Conservation (phyloP, 164 flowering plant species). For the Kingdonia uniflora region DNA sequence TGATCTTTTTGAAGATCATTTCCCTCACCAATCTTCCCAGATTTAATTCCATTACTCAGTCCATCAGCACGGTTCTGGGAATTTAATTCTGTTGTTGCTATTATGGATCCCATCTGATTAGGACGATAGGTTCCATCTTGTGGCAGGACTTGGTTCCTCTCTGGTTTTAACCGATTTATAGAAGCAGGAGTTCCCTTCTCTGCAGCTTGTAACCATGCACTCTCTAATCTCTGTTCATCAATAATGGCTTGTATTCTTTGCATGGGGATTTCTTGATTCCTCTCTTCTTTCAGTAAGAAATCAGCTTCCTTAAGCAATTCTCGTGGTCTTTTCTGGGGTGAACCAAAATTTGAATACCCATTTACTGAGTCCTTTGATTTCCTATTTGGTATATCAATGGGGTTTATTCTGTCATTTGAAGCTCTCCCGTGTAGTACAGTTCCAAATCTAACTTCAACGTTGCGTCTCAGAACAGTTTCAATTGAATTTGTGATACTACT, state of each 20-base stretch:
- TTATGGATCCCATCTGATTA: constrained; percentile 24
- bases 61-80: constrained; percentile 57
- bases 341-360: too few species aligned
- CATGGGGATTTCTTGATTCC: constrained; percentile 39
- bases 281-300: constrained; percentile 14
- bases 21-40: constrained; percentile 25
- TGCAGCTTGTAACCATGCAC: constrained; percentile 83
- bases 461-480: constrained; percentile 61
- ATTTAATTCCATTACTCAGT: constrained; percentile 42
- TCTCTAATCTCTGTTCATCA: constrained; percentile 77
- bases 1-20: constrained; percentile 34
- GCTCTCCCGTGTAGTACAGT: constrained; percentile 32
- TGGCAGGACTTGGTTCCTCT: constrained; percentile 83
- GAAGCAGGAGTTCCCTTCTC: constrained; percentile 76
- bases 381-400: too few species aligned
- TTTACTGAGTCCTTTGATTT: too few species aligned
- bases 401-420: constrained; percentile 12
- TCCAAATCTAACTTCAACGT: constrained; percentile 67
- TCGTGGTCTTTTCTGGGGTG: too few species aligned
- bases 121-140: constrained; percentile 47
- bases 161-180: constrained; percentile 51
- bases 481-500: constrained; percentile 90
- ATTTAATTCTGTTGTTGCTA: constrained; percentile 20
- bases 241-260: constrained; percentile 70
- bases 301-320: too few species aligned